phyloP scores from a whole-genome alignment of 768 basidiomycete genomes.

The Mycena indigotica region DNA sequence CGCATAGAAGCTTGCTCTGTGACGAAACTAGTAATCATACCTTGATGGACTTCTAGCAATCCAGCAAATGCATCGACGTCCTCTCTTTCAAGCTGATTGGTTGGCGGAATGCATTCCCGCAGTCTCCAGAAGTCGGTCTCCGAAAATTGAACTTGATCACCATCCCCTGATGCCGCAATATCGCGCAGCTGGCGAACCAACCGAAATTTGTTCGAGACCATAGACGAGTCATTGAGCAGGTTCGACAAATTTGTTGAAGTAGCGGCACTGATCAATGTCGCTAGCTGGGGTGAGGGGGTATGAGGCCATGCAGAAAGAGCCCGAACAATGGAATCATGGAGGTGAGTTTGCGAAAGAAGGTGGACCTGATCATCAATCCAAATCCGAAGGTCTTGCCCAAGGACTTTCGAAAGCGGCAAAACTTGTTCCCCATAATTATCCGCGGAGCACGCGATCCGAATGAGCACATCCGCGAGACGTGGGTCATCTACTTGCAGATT shows the following conservation, averaged over 20 bases:
- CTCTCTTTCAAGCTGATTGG: conserved; percentile 55
- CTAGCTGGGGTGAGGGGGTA: conserved; percentile 51
- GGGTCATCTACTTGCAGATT: conserved; percentile 47
- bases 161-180: conserved; percentile 40
- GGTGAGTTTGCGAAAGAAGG: conserved; percentile 35
- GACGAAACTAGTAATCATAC: conserved; percentile 63
- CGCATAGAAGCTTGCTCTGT: conserved; percentile 52
- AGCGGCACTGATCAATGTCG: conserved; percentile 47
- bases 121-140: conserved; percentile 79
- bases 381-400: conserved; percentile 51
- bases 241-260: conserved; percentile 49
- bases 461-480: conserved; percentile 64
- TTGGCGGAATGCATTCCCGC: conserved; percentile 71
- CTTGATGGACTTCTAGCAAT: conserved; percentile 60
- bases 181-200: conserved; percentile 67
- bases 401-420: conserved; percentile 25
- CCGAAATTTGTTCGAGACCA: conserved; percentile 76
- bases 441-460: conserved; percentile 65
- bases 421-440: conserved; percentile 52
- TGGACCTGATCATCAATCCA: conserved; percentile 68
- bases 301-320: conserved; percentile 81
- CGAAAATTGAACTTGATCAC: conserved; percentile 50
- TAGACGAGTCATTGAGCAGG: conserved; percentile 60
- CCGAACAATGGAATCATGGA: conserved; percentile 40
- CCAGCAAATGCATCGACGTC: conserved; percentile 75